Base-by-base conservation (phyloP, 768 basidiomycete species). In the Pulveroboletus ravenelii region DNA sequence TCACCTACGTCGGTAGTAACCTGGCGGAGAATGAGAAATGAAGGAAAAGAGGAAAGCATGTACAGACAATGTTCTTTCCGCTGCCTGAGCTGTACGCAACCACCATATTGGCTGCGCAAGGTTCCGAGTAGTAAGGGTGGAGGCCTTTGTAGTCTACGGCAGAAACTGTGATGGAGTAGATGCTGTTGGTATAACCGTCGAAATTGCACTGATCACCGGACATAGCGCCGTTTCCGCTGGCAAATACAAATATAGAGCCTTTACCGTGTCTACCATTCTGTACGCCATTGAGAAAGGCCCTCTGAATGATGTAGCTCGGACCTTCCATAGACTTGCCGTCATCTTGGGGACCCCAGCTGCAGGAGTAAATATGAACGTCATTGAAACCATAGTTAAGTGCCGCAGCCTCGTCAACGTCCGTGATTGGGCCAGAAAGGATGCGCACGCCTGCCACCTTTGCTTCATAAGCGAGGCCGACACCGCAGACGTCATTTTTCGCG, bases 321-420 rank as follows among this genome's bases (percentile, higher is more conserved):
- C 81, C 92, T 65, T 99, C 96, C 95, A 98, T 97, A 1, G 89
- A 84, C 60, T 76, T 75, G 9, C 95, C 95, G 60, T 96, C 89
- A 67, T 99, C 95, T 0, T 94, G 89, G 9, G 96, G 96, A 6
- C 96, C 96, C 96, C 96, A 99, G 48, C 89, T 93, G 69, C 96
- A 99, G 54, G 89, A 93, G 70, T 90, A 63, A 31, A 98, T 59
- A 93, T 92, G 23, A 87, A 89, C 45, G 87, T 90, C 84, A 57
- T 96, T 87, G 68, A 83, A 98, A 10, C 87, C 92, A 67, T 87
- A 96, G 70, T 99, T 99, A 50, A 99, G 81, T 8, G 94, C 84
- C 3, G 91, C 82, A 0, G 96, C 93, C 70, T 99, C 96, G 66
- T 99, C 96, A 23, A 87, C 82, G 67, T 99, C 96, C 1, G 93